Base-by-base conservation (phyloP, 2,329 filamentous ascomycete species). In the Xylariaceae sp. region DNA sequence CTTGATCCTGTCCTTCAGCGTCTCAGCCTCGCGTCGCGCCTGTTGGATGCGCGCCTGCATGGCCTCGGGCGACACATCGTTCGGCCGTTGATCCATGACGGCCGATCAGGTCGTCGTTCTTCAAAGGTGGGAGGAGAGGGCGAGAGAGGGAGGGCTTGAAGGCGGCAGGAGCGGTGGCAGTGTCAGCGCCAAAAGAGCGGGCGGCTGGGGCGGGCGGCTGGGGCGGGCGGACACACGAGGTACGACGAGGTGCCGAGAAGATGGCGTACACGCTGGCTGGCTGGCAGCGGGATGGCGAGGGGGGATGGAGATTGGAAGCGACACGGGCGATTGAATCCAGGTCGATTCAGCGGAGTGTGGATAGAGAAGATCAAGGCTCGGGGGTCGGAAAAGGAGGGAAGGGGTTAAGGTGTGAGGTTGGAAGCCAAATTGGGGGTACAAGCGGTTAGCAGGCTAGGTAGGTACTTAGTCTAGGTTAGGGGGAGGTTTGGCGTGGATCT, bases 1-100 rank as follows among this genome's bases (percentile, higher is more conserved):
- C 83, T 96, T 97, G 80, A 97, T 97, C 68, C 87, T 84, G 66
- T 97, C 90, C 76, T 97, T 97, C 56, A 97, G 74, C 38, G 86
- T 89, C 74, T 97, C 92, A 58, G 92, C 92, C 76, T 98, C 92
- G 73, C 92, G 87, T 68, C 92, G 83, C 64, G 92, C 90, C 60
- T 86, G 83, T 61, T 88, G 85, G 59, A 92, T 90, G 68, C 85
- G 85, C 70, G 89, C 85, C 76, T 97, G 90, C 81, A 96, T 94
- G 66, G 77, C 76, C 70, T 83, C 78, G 51, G 78, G 78, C 60
- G 78, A 81, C 56, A 82, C 76, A 61, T 82, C 78, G 65, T 69
- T 77, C 56, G 67, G 62, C 63, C 71, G 68, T 64, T 74, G 70
- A 56, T 77, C 76, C 75, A 79, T 79, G 54, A 60, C 68, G 51